Base-by-base conservation (phyloP, 1,284 basidiomycete genomes). In the Ganoderma leucocontextum region DNA sequence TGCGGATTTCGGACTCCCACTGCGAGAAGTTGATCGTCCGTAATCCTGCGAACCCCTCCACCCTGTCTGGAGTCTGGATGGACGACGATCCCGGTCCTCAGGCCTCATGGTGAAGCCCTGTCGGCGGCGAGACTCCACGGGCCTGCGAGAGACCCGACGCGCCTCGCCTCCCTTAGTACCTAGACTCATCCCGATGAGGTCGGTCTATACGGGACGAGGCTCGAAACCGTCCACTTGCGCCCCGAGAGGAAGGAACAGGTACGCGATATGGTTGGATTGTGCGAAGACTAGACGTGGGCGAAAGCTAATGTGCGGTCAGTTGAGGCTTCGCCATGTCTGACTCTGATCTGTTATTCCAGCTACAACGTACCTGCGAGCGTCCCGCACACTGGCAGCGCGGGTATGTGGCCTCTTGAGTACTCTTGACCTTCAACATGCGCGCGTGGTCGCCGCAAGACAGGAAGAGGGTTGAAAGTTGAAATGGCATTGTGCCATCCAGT, bases 351-450 rank as follows among this genome's bases (percentile, higher is more conserved):
- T 13, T 17, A 10, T 7, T 17, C 4, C 4, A 47, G 44, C 8
- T 39, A 64, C 33, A 38, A 58, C 33, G 4, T n/a, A 22, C 42
- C 39, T 7, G n/a, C 61, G 15, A 15, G 25, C 25, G n/a, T 22
- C 17, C 39, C 53, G 25, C 53, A 58, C 19, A n/a, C n/a, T n/a
- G n/a, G n/a, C n/a, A 29, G 29, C 2, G 47, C 41, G 8, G 66
- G 67, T 10, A 57, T 71, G 0, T 65, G 62, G 62, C 58, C 64
- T 1, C 12, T n/a, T n/a, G 29, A 29, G 29, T 29, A 29, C 29
- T 29, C 29, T 29, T 29, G 67, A 69, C 33, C 59, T 69, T 1
- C 60, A 65, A 22, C 67, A 60, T 13, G 60, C 67, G 2, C 25
- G 15, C 39, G 12, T 4, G 9, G 47, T 25, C 61, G 2, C 9